Base-by-base conservation (phyloP, 768 basidiomycete species). In the Suillus subalutaceus region DNA sequence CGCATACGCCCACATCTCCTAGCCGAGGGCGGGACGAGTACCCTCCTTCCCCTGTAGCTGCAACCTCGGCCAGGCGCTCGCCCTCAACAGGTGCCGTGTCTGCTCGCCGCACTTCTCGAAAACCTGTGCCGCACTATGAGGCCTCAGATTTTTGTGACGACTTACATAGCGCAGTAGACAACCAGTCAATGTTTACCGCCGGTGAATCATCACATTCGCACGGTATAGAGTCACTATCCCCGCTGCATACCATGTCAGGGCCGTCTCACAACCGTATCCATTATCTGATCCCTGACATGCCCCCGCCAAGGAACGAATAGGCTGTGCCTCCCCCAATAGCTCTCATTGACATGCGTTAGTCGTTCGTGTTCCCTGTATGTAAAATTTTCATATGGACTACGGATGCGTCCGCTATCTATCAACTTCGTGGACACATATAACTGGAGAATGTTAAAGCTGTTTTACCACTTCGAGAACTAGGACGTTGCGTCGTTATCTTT, bases 251-350 rank as follows among this genome's bases (percentile, higher is more conserved):
- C 63, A 57, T 59, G 23, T 52, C 70, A 67, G 73, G 61, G 69
- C 74, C 82, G 67, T 65, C 57, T 38, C 84, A 79, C 69, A 84
- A 84, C 53, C 80, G 80, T 32, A 68, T 88, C 66, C 87, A 88
- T 73, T 87, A 85, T 78, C 72, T 88, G 65, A 87, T 88, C 50
- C 87, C 87, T 10, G 87, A 88, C 70, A 80, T 87, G 81, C 87
- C 86, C 20, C 74, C 72, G 23, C 74, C 74, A 13, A 72, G 68
- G 69, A 71, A 60, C 63, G 75, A 79, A 40, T 75, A 66, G 75
- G 64, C 50, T 30, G 66, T 35, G 46, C 46, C 16, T 37, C 37
- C 58, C 61, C 62, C 40, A 38, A 18, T 37, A 10, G n/a, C 56
- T 56, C 57, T 56, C 48, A 32, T 18, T 30, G 7, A 37, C 66